Percentiles rank a stretch among this genome's conserved stretches.
Evolutionary conservation across 1,284 basidiomycete genomes (phyloP).

Genomic region (Ceratobasidium sp.): DNA sequence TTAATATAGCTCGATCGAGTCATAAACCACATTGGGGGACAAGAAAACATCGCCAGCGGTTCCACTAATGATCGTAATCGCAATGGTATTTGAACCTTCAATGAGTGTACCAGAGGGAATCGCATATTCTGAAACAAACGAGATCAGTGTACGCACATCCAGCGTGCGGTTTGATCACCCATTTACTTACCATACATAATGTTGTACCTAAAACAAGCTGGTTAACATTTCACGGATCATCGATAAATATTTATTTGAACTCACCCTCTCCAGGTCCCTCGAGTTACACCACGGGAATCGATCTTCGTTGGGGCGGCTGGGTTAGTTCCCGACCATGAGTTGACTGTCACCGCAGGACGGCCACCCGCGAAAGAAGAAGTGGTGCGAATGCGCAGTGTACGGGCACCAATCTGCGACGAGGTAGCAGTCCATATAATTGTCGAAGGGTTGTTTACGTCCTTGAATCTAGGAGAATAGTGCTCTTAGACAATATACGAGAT

Average conservation of each 20-base stretch:
- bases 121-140: slow-evolving; percentile 2
- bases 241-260: not conserved
- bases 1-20: slow-evolving; percentile 22
- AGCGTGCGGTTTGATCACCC: not conserved
- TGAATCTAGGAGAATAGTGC: slow-evolving; percentile 53
- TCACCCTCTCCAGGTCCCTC: slow-evolving; percentile 26
- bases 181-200: slow-evolving; percentile 6
- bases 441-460: slow-evolving; percentile 50
- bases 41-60: slow-evolving; percentile 34
- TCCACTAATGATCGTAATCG: slow-evolving; percentile 41
- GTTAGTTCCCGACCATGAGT: slow-evolving; percentile 32
- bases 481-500: not conserved
- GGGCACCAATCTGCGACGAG: slow-evolving; percentile 21
- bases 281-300: slow-evolving; percentile 45
- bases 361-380: slow-evolving; percentile 37
- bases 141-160: not conserved
- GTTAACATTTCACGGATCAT: not conserved
- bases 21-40: slow-evolving; percentile 35
- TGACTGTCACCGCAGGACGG: slow-evolving; percentile 38
- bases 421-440: slow-evolving; percentile 46
- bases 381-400: slow-evolving; percentile 28
- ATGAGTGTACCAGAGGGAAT: slow-evolving; percentile 29
- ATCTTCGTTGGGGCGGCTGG: slow-evolving; percentile 43
- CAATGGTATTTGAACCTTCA: slow-evolving; percentile 21
- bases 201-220: slow-evolving; percentile 8